These are phyloP conservation scores for Hygrophila difformis DNA, from an alignment of 257 asterid genomes.

Conservation along the genomic window DNA sequence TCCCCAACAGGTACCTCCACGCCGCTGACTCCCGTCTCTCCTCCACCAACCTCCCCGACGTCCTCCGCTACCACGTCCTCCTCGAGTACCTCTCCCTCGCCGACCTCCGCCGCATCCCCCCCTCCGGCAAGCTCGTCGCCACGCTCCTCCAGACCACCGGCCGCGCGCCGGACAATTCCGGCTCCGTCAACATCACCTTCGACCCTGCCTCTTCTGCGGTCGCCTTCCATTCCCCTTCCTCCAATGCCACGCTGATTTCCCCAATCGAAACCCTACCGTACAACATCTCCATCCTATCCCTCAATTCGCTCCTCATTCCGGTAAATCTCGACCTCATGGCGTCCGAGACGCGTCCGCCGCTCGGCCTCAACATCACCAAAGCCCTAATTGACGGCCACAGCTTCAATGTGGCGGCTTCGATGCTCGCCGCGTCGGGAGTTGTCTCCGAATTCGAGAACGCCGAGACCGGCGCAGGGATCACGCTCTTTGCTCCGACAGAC, in stretches of 20 bases:
- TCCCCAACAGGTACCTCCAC: constrained; percentile 54
- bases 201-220: constrained; percentile 26
- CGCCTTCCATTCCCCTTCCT: constrained; percentile 42
- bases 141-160: constrained; percentile 76
- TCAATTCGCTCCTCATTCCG: too few species aligned
- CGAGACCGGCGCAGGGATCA: constrained; percentile 82
- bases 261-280: constrained; percentile 40
- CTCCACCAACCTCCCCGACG: constrained; percentile 45
- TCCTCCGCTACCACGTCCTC: constrained; percentile 80
- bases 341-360: constrained; percentile 71
- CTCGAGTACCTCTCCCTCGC: constrained; percentile 55
- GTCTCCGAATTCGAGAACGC: constrained; percentile 67
- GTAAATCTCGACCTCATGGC: constrained; percentile 60
- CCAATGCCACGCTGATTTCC: constrained; percentile 66
- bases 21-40: constrained; percentile 22
- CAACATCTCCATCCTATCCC: constrained; percentile 53
- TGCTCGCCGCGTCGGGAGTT: constrained; percentile 76
- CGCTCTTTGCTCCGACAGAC: constrained; percentile 76
- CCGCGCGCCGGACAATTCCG: constrained; percentile 51
- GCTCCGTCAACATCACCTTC: constrained; percentile 58
- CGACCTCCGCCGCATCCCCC: constrained; percentile 56
- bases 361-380: constrained; percentile 70
- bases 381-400: constrained; percentile 69
- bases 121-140: constrained; percentile 46
- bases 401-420: constrained; percentile 82